Percentiles rank a stretch among this genome's conserved stretches.
Conservation (phyloP, 1,284 basidiomycete genomes). For the Trichosporon inkin region DNA sequence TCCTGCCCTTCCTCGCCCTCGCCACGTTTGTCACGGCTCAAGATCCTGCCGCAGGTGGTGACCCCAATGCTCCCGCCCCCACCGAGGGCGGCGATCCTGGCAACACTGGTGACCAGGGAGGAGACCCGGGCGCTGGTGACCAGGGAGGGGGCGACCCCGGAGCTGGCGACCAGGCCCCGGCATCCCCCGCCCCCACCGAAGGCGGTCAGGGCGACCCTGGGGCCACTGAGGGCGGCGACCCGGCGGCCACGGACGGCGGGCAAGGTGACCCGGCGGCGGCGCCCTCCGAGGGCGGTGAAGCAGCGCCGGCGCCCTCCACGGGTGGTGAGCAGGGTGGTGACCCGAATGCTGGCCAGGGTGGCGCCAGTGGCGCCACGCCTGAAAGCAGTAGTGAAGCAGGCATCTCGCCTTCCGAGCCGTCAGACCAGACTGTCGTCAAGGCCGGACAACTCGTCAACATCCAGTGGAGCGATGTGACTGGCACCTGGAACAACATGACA, state of each 20-base stretch:
- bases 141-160: no score
- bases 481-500: conserved; percentile 47
- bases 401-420: conserved; percentile 49
- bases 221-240: background rate
- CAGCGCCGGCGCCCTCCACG: background rate
- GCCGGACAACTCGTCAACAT: conserved; percentile 39
- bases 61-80: background rate
- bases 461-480: conserved; percentile 48
- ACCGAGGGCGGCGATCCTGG: background rate
- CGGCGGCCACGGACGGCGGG: no score
- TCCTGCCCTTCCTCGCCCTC: conserved; percentile 2
- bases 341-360: no score
- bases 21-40: background rate
- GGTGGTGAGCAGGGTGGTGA: no score
- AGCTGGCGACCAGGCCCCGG: no score
- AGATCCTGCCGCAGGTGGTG: background rate
- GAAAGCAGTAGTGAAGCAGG: conserved; percentile 15
- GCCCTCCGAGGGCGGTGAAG: background rate
- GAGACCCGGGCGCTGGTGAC: background rate
- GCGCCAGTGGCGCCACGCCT: background rate
- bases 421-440: conserved; percentile 38
- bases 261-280: no score
- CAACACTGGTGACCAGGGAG: background rate
- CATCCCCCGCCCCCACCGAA: no score
- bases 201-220: no score